phyloP scores from a whole-genome alignment of 2,329 filamentous ascomycete species.

The Phialophora tarda region DNA sequence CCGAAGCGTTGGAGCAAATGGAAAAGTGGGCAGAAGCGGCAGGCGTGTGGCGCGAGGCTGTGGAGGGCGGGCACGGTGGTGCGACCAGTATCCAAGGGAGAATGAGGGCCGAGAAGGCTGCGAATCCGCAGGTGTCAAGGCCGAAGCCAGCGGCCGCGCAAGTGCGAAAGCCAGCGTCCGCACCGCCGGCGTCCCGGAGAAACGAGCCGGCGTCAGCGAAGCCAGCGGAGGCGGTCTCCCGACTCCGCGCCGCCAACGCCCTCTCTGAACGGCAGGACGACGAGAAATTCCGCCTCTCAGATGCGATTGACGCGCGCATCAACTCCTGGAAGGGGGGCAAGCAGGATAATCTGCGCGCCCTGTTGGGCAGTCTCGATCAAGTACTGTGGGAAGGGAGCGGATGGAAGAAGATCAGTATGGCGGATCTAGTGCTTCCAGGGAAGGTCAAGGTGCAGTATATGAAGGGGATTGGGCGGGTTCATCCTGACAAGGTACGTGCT shows the following conservation, averaged over 20 bases:
- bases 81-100: constrained; percentile 81
- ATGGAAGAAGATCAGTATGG: constrained; percentile 96
- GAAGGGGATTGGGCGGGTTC: constrained; percentile 98
- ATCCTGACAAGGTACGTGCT: constrained; percentile 87
- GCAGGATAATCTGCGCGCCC: constrained; percentile 85
- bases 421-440: constrained; percentile 87
- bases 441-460: constrained; percentile 98
- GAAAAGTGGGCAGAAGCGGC: constrained; percentile 90
- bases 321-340: constrained; percentile 87
- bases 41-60: constrained; percentile 77
- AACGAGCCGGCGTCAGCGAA: constrained; percentile 40
- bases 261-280: constrained; percentile 86
- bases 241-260: constrained; percentile 80
- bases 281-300: constrained; percentile 87
- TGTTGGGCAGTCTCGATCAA: constrained; percentile 82
- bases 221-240: constrained; percentile 73
- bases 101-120: constrained; percentile 87
- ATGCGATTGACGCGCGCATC: constrained; percentile 81
- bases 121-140: constrained; percentile 62
- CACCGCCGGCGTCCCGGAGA: constrained; percentile 42
- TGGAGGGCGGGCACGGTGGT: constrained; percentile 86
- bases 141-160: constrained; percentile 52
- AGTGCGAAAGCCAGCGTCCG: constrained; percentile 61
- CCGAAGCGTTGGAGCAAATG: constrained; percentile 92
- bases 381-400: constrained; percentile 91